Conservation (phyloP, 306 rosid genomes). For the Oxytropis ochrocephala region DNA sequence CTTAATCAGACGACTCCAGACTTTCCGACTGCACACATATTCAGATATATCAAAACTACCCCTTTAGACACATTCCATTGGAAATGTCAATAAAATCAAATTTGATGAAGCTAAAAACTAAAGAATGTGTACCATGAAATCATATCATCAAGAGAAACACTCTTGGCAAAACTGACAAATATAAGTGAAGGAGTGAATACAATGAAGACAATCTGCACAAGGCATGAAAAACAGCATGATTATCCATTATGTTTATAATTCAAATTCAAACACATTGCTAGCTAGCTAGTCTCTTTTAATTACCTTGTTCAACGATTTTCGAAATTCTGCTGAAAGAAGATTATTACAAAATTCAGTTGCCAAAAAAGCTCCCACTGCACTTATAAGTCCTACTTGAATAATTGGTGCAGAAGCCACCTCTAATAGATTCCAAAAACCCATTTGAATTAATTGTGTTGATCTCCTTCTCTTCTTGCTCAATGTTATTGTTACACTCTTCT, state of each 20-base stretch:
- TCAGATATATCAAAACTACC: background rate
- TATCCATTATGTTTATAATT: background rate
- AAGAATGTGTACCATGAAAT: conserved; percentile 55
- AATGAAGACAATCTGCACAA: conserved; percentile 60
- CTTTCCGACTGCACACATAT: too few species aligned
- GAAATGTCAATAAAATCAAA: background rate
- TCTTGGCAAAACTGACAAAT: conserved; percentile 58
- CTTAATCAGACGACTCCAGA: too few species aligned
- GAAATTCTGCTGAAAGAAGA: conserved; percentile 47
- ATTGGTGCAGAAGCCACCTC: conserved; percentile 64
- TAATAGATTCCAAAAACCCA: conserved; percentile 54
- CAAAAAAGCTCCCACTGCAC: conserved; percentile 62
- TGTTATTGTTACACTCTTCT: background rate
- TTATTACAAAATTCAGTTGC: conserved; percentile 40
- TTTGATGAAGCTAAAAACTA: background rate
- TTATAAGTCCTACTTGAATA: conserved; percentile 55
- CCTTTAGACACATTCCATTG: background rate
- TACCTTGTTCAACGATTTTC: conserved; percentile 67
- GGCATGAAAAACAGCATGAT: background rate
- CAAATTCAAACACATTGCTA: background rate
- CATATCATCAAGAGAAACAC: conserved; percentile 62
- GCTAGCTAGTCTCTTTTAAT: background rate
- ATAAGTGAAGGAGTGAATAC: conserved; percentile 74
- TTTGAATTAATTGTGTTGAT: conserved; percentile 7
- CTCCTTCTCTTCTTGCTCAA: background rate